Conservation (phyloP, 176 grass and related monocot genomes). For the Musa acuminata region DNA sequence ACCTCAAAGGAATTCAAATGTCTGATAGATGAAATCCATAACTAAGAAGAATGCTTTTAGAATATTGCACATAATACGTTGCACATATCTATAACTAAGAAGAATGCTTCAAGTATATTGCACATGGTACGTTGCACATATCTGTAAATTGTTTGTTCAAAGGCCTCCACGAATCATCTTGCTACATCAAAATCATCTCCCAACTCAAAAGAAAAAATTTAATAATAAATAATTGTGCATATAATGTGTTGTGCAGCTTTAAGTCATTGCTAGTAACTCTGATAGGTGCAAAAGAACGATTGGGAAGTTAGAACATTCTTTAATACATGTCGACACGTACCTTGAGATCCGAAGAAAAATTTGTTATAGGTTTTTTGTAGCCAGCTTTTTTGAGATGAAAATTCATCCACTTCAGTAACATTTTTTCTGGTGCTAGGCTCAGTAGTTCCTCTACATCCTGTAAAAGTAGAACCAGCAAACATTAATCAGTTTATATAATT, state of each 20-base stretch:
- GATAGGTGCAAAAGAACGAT: no score
- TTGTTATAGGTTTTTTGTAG: slow-evolving; percentile 87
- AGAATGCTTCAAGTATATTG: no score
- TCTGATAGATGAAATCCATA: not conserved
- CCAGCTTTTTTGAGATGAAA: slow-evolving; percentile 96
- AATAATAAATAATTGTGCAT: no score
- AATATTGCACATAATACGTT: no score
- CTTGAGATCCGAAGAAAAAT: slow-evolving; percentile 99
- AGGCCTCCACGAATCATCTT: not conserved
- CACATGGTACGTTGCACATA: not conserved
- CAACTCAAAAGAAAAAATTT: no score
- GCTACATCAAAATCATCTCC: not conserved
- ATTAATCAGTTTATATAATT: slow-evolving; percentile 8
- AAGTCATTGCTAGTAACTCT: no score
- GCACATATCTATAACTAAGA: no score
- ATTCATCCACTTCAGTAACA: slow-evolving; percentile 97
- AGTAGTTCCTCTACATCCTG: slow-evolving; percentile 95
- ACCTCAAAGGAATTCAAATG: not conserved
- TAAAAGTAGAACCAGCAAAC: slow-evolving; percentile 16
- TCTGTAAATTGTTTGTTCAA: not conserved
- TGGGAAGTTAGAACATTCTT: no score
- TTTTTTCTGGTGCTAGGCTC: slow-evolving; percentile 83
- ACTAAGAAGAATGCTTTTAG: not conserved
- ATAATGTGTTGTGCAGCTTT: no score
- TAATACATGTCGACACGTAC: slow-evolving; percentile 15